Base-by-base conservation (phyloP, 768 basidiomycete species). In the Gyrodon lividus region DNA sequence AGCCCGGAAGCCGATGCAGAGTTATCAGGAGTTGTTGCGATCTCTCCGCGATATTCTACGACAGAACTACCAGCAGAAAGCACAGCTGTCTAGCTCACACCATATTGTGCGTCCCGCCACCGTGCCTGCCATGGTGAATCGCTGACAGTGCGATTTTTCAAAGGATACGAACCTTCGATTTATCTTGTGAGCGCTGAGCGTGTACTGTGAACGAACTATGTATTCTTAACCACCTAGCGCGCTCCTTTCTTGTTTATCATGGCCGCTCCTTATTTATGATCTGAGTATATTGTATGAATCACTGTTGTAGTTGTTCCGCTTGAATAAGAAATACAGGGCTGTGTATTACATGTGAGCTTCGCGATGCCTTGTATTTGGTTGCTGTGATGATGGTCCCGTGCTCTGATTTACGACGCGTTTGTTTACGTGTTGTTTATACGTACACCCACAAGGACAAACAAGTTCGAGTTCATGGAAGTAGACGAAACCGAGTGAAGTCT, bases 41-140 rank as follows among this genome's bases (percentile, higher is more conserved):
- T 78, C 78, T 28, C 54, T 89, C 31, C 77, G 87, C 79, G 67
- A 69, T 19, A 80, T 88, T 52, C 64, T 89, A 22, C 70, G 76
- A 44, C 78, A 79, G 19, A 72, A 79, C 52, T 90, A 78, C 63
- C 80, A 77, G 58, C 87, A 90, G 74, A 85, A 78, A 55, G 84
- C 86, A 4, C 88, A 89, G 63, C 63, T 90, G 12, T 84, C 85
- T 6, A 86, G 83, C 54, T 87, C 87, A 7, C 87, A 89, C 59
- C 78, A 71, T 13, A 83, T 89, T 46, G 87, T 79, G 30, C 45
- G 74, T 56, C 23, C 52, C 14, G 6, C 5, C 8, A 3, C 48
- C 24, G 23, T 16, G 5, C 31, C 20, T 13, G 13, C 6, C n/a
- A 9, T 13, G 26, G 38, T 16, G 22, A n/a, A n/a, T n/a, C n/a